Evolutionary conservation across 164 flowering plant genomes (phyloP).

Genomic region (Tinospora cordifolia): DNA sequence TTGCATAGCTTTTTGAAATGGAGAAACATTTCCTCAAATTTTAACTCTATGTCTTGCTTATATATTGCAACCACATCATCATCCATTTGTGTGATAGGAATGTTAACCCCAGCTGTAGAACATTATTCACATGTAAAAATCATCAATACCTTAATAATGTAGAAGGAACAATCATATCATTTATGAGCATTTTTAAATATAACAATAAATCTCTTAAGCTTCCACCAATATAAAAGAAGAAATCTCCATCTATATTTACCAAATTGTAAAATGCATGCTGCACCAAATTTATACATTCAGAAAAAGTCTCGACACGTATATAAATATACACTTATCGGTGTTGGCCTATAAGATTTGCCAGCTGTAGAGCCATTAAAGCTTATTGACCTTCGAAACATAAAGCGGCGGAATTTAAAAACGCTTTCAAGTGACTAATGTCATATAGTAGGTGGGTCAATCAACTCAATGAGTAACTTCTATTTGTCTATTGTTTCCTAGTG

Average conservation of each 20-base stretch:
- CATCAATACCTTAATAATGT: not conserved
- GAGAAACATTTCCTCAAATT: conserved; percentile 38
- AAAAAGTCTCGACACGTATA: not conserved
- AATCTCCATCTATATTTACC: not conserved
- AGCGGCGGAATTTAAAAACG: no score
- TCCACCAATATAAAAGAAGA: not conserved
- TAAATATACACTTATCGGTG: no score
- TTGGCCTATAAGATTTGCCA: no score
- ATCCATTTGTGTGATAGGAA: conserved; percentile 45
- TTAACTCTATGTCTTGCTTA: conserved; percentile 41
- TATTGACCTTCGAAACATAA: no score
- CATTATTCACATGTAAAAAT: not conserved
- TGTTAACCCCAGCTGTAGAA: conserved; percentile 48
- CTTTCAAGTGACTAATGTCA: no score
- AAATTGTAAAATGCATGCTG: not conserved
- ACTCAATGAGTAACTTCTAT: no score
- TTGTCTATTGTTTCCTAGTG: no score
- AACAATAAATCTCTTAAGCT: not conserved
- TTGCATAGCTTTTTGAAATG: conserved; percentile 53
- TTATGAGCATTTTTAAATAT: not conserved
- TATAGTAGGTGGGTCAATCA: no score
- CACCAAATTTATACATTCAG: not conserved
- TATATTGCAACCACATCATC: conserved; percentile 47
- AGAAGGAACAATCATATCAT: not conserved
- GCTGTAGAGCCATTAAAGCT: no score